Base-by-base conservation (phyloP, 108 stramenopile genomes). In the Fragilaria crotonensis region DNA sequence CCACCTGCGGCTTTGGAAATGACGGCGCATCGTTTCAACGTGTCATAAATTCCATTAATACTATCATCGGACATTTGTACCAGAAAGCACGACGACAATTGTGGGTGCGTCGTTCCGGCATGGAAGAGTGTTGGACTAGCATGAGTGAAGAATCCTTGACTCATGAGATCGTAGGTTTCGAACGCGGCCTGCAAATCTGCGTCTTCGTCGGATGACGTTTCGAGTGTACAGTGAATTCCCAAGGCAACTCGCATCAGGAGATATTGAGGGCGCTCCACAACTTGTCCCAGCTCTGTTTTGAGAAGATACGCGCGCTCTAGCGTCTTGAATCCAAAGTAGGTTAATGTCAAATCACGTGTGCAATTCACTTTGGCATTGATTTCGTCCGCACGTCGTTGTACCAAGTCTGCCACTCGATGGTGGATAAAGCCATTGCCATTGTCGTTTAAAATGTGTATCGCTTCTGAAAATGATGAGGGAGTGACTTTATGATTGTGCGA, bases 281-380 rank as follows among this genome's bases (percentile, higher is more conserved):
- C 59, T 26, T 47, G 57, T 19, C 79, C 75, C 5, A 63, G 44
- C 29, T 85, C 68, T 4, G 67, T 73, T 60, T 67, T 76, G 23
- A 96, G 33, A 28, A 96, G 62, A 71, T 96, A 96, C 4, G 85
- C 59, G 23, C 85, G 68, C 67, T 95, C 94, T 57, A 99, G 68
- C 7, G 98, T 99, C 66, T 96, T 99, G 83, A 94, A 95, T 11
- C 96, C 98, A 78, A 99, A 99, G 60, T 96, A 97, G 22, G 95
- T 88, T 55, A 95, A 64, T 22, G 85, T 79, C 32, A 78, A 71
- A 73, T 98, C 96, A 20, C 96, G 84, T 45, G 85, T 78, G 46
- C 72, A 48, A 28, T 68, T 69, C 67, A 98, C 89, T 25, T 79
- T 59, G 20, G 51, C 58, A 59, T 91, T 71, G 64, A 93, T 89